A percentile compares a stretch with the other conserved stretches of the same genome.
These are phyloP conservation scores for Austroboletus eburneus DNA, from an alignment of 768 basidiomycete species.

Conservation along the genomic window DNA sequence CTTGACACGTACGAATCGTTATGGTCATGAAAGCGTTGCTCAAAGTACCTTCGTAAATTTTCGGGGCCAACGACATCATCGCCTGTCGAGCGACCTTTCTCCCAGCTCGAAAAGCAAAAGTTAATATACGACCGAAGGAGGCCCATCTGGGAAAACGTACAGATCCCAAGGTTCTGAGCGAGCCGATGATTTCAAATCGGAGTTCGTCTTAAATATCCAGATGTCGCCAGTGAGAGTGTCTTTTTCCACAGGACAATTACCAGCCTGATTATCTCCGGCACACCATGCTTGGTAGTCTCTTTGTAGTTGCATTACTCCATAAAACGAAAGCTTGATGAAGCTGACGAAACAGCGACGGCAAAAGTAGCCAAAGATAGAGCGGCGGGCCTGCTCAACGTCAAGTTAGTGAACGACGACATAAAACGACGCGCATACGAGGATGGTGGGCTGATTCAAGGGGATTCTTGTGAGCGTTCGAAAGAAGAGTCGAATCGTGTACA, in stretches of 20 bases:
- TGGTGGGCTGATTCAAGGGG: constrained; percentile 17
- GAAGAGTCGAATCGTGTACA: constrained; percentile 5
- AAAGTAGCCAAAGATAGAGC: constrained; percentile 80
- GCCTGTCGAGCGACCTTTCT: constrained; percentile 57
- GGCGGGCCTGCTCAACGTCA: constrained; percentile 47
- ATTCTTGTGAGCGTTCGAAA: constrained; percentile 1
- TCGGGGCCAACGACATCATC: constrained; percentile 70
- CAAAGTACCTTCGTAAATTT: constrained; percentile 73
- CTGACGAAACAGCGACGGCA: constrained; percentile 71
- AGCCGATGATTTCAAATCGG: constrained; percentile 65
- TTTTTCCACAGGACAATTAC: constrained; percentile 48
- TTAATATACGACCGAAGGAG: neutral
- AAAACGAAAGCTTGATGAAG: constrained; percentile 73
- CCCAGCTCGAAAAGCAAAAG: constrained; percentile 49
- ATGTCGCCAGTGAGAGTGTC: constrained; percentile 49
- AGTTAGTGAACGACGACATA: constrained; percentile 3
- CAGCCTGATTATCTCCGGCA: constrained; percentile 41
- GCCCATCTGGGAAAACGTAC: constrained; percentile 37
- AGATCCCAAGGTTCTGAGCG: constrained; percentile 54
- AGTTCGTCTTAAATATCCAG: constrained; percentile 55
- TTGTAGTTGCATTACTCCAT: constrained; percentile 63
- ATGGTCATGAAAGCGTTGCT: constrained; percentile 77
- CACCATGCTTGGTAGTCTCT: constrained; percentile 66
- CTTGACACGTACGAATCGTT: constrained; percentile 66
- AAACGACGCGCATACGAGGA: constrained; percentile 20